Evolutionary conservation across 441 rosid genomes (phyloP), one percentile per base, ranked within the genome.

Genomic region (Breynia disticha): DNA sequence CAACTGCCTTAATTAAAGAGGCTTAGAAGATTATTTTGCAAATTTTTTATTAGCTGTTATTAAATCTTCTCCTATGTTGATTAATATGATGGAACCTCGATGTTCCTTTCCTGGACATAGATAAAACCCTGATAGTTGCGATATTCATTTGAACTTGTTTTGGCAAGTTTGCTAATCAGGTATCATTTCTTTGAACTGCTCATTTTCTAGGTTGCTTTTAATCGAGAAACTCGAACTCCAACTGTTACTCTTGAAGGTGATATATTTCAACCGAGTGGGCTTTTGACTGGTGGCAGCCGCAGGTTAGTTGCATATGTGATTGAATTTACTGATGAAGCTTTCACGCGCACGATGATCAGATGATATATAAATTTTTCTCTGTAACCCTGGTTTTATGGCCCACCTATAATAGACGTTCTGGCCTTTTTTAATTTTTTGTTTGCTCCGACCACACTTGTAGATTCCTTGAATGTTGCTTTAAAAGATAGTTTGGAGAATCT

Each of bases 221-320:
- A 67, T 73, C 68, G 59, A 63, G 84, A 80, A 66, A 72, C 77
- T 66, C 77, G 71, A 22, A 82, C 81, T 60, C 95, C 87, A 50
- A 83, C 90, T 70, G 97, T 93, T 67, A 93, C 97, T 45, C 89
- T 86, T 65, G 90, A 93, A 69, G 99, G 99, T 62, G 99, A 93
- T 72, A 66, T 86, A 59, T 93, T 87, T 70, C 96, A 89, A 75
- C 97, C 99, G 55, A 83, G 94, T 65, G 99, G 97, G 59, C 86
- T 87, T 65, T 76, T 93, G 54, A 93, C 99, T 39, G 99, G 99
- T 66, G 97, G 99, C 66, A 93, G 97, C 73, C 96, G 95, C 77
- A 86, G 59, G 95, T 84, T 66, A 61, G 69, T 55, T 22, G 22
- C 59, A 50, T 28, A 24, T 51, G 24, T 18, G 19, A 50, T 49